Conservation (phyloP, 139 green algal species). For the Diplosphaera chodatii region DNA sequence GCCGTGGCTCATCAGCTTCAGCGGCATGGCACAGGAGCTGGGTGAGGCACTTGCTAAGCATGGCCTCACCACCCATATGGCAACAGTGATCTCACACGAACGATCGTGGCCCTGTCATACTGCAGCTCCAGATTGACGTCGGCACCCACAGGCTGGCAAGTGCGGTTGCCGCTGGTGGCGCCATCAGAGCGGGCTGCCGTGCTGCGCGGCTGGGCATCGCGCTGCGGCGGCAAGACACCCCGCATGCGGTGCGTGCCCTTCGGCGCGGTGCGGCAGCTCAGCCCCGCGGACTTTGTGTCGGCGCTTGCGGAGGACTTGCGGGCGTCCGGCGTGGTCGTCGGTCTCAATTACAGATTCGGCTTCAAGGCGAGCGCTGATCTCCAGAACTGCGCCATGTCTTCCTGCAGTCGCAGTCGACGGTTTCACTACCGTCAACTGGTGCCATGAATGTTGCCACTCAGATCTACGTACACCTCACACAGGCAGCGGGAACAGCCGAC, state of each 20-base stretch:
- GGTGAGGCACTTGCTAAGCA: no score
- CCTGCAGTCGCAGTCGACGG: no score
- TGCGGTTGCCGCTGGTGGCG: slow-evolving; percentile 69
- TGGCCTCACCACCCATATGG: no score
- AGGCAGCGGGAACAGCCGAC: slow-evolving; percentile 32
- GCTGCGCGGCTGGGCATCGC: slow-evolving; percentile 55
- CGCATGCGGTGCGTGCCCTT: slow-evolving; percentile 78
- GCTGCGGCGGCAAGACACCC: slow-evolving; percentile 34
- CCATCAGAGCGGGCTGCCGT: slow-evolving; percentile 58
- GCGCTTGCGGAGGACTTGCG: slow-evolving; percentile 64
- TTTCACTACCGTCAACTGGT: no score
- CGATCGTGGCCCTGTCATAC: no score
- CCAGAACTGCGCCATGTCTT: no score
- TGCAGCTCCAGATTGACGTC: no score
- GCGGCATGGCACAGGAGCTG: slow-evolving; percentile 75
- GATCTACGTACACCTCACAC: no score
- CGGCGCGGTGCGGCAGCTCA: slow-evolving; percentile 57
- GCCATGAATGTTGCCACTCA: no score
- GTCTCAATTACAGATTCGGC: slow-evolving; percentile 86
- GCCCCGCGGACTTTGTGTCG: slow-evolving; percentile 77
- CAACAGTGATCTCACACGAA: no score
- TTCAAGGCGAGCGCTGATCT: slow-evolving; percentile 68
- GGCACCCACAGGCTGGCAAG: slow-evolving; percentile 44
- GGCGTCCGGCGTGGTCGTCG: slow-evolving; percentile 71
- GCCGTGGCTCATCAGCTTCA: slow-evolving; percentile 77